A percentile compares a stretch with the other conserved stretches of the same genome.
Evolutionary conservation across 2,329 filamentous ascomycete genomes (phyloP).

Genomic region (Alternaria sp.): DNA sequence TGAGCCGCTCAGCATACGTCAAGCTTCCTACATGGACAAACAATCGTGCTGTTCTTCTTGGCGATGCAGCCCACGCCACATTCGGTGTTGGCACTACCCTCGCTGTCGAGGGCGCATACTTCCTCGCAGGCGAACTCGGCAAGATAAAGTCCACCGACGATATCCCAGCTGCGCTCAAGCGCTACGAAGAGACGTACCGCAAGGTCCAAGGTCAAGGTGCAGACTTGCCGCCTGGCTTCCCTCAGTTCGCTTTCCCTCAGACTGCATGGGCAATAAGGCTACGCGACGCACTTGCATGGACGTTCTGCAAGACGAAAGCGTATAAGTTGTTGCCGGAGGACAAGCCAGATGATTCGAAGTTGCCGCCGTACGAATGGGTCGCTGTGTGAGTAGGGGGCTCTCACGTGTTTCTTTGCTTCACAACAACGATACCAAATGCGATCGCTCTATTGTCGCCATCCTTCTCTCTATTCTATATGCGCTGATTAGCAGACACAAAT

Average conservation of each 20-base stretch:
- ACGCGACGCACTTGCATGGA: constrained; percentile 3
- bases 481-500: background rate
- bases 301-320: constrained; percentile 6
- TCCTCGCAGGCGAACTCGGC: constrained; percentile 48
- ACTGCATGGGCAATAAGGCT: constrained; percentile 35
- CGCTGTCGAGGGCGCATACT: constrained; percentile 49
- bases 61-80: constrained; percentile 57
- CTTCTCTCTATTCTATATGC: background rate
- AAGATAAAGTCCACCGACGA: constrained; percentile 21
- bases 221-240: constrained; percentile 12
- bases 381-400: background rate
- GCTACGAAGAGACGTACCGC: constrained; percentile 30
- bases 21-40: constrained; percentile 54
- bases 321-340: constrained; percentile 10
- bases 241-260: constrained; percentile 40
- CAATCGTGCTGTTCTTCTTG: constrained; percentile 59
- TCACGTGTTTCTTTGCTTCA: background rate
- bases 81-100: constrained; percentile 40
- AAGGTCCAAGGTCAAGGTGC: constrained; percentile 23
- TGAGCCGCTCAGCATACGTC: constrained; percentile 53
- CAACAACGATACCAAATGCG: background rate
- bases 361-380: constrained; percentile 15
- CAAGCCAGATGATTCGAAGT: background rate
- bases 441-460: background rate
- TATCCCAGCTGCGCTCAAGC: constrained; percentile 25